These are phyloP conservation scores for Fusarium pilosicola DNA, from an alignment of 2,329 filamentous ascomycete species.

Conservation along the genomic window DNA sequence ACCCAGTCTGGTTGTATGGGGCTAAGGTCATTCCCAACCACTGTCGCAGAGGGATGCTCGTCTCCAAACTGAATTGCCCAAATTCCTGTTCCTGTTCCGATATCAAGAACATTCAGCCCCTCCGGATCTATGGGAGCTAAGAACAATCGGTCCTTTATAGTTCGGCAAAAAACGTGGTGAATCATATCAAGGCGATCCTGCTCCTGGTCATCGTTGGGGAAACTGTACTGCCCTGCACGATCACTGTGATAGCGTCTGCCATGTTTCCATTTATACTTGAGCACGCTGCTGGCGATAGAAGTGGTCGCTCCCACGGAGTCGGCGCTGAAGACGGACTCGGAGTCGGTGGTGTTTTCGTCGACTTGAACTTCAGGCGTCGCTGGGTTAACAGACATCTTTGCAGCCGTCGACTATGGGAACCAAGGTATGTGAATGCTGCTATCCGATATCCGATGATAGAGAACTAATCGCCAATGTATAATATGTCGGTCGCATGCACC, in stretches of 20 bases:
- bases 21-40: constrained; percentile 53
- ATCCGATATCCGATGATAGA: neutral
- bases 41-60: constrained; percentile 48
- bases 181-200: constrained; percentile 53
- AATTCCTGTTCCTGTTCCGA: constrained; percentile 57
- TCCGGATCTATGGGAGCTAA: constrained; percentile 50
- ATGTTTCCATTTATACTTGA: constrained; percentile 46
- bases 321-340: neutral
- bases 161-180: constrained; percentile 48
- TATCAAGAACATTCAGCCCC: constrained; percentile 54
- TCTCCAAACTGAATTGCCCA: constrained; percentile 61
- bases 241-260: constrained; percentile 55
- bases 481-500: neutral
- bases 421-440: neutral
- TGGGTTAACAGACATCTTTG: neutral
- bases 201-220: constrained; percentile 53
- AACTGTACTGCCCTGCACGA: constrained; percentile 50
- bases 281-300: constrained; percentile 18
- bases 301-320: neutral
- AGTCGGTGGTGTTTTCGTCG: constrained; percentile 3
- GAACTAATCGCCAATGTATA: neutral
- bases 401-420: rapidly evolving
- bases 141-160: constrained; percentile 50
- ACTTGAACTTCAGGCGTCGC: constrained; percentile 17
- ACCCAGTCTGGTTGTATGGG: constrained; percentile 60